Evolutionary conservation across 2,329 filamentous ascomycete species (phyloP), one percentile per base, ranked within the genome.

Genomic region (Neoarthrinium moseri): DNA sequence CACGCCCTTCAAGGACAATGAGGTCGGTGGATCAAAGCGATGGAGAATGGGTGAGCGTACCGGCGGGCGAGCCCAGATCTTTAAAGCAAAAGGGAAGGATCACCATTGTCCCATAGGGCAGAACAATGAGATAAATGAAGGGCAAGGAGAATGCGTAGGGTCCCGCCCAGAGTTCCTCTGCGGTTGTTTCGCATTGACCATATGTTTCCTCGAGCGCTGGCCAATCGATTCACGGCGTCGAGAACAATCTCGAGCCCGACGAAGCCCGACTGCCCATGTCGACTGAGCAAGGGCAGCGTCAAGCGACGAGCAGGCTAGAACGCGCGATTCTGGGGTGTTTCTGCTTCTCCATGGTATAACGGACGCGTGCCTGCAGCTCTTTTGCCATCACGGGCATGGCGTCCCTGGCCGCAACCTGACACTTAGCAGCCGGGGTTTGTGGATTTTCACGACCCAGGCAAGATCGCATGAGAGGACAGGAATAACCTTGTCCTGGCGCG

Each of bases 1-100:
- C 51, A 51, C 36, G 51, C 51, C 58, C 55, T 26, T 61, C 57
- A 53, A 60, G 56, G 57, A 61, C 57, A 54, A 56, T 51, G 38
- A 38, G 46, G 22, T 49, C 35, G 46, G 47, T 27, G 29, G 27
- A 24, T 48, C 27, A 56, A 47, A 51, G 37, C 23, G 23, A 35
- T 48, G 51, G 35, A 56, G 44, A 61, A 59, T 51, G 50, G 51
- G 38, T 41, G 27, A 27, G 15, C 45, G 48, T 32, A 41, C 35
- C 34, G 48, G 47, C 49, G 45, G 48, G 56, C 51, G 46, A 49
- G 49, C 55, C 49, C 45, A 30, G 43, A 39, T 33, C 48, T 54
- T 56, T 56, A 47, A 52, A 47, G 48, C 53, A 53, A 51, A 20
- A 49, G 26, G 34, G 35, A 32, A 23, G 32, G 38, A 44, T 47